phyloP scores from a whole-genome alignment of 768 basidiomycete species.

The Hygrocybe coccinea region DNA sequence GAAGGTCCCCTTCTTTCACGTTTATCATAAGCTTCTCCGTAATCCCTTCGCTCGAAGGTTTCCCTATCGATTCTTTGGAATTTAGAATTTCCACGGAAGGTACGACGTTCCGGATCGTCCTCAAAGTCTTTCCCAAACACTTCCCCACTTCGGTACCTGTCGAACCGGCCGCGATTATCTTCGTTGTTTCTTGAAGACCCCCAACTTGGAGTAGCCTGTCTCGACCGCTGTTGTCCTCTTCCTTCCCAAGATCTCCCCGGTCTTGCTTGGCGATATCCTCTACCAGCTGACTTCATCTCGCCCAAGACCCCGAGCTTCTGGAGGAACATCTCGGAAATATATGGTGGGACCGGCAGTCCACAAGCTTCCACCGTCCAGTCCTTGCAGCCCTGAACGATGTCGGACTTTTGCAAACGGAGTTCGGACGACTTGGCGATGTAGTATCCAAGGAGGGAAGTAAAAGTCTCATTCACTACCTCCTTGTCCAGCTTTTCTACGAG shows the following conservation, averaged over 20 bases:
- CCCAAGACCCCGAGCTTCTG: constrained; percentile 33
- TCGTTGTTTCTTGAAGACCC: too few relatives aligned
- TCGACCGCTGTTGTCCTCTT: not conserved
- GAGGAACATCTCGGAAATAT: constrained; percentile 48
- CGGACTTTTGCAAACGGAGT: constrained; percentile 41
- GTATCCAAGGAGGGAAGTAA: constrained; percentile 67
- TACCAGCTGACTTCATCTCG: not conserved
- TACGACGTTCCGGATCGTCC: too few relatives aligned
- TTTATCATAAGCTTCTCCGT: too few relatives aligned
- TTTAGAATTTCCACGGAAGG: too few relatives aligned
- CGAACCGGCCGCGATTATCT: too few relatives aligned
- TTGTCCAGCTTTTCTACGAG: constrained; percentile 39
- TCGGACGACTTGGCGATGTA: constrained; percentile 52
- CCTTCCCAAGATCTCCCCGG: not conserved
- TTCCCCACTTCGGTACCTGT: too few relatives aligned
- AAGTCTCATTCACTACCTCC: constrained; percentile 53
- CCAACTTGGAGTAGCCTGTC: not conserved
- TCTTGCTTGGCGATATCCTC: too few relatives aligned
- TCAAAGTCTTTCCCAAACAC: too few relatives aligned
- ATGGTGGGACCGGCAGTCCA: constrained; percentile 49
- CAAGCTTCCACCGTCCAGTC: constrained; percentile 56
- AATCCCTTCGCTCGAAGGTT: too few relatives aligned
- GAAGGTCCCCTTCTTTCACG: too few relatives aligned
- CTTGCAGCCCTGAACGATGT: constrained; percentile 53
- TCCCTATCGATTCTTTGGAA: too few relatives aligned